Conservation (phyloP, 805 yeast species). For the Pichia sporocuriosa region DNA sequence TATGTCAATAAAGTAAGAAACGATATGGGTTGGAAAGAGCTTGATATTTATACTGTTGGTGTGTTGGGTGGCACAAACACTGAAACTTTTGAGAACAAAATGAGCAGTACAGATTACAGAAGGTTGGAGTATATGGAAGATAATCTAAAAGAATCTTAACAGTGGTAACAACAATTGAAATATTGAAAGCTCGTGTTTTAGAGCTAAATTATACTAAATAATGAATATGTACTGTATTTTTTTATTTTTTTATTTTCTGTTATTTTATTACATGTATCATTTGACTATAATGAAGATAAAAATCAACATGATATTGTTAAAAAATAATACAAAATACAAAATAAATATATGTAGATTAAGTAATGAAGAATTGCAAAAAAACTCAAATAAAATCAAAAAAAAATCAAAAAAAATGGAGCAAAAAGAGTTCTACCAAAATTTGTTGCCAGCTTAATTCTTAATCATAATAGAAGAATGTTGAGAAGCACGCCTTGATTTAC, state of each 20-base stretch:
- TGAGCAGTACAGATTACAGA: constrained; percentile 81
- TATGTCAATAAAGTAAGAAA: constrained; percentile 60
- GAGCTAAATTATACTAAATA: not conserved
- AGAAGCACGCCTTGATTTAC: constrained; percentile 50
- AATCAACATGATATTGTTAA: not conserved
- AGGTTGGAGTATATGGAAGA: constrained; percentile 27
- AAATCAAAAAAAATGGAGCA: no score
- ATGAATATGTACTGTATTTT: no score
- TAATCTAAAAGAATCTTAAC: no score
- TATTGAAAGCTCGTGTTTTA: no score
- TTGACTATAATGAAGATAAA: not conserved
- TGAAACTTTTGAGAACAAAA: constrained; percentile 53
- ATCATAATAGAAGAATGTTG: constrained; percentile 56
- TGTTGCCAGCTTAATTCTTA: constrained; percentile 31
- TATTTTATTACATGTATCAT: no score
- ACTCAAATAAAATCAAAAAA: not conserved
- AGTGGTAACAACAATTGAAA: no score
- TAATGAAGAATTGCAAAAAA: no score
- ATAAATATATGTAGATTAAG: no score
- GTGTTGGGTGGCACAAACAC: constrained; percentile 54
- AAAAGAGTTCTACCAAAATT: no score
- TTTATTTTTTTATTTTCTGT: no score
- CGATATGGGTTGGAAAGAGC: constrained; percentile 44
- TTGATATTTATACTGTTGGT: constrained; percentile 48
- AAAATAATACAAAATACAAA: constrained; percentile 1